phyloP scores from a whole-genome alignment of 208 protist genomes.

The Trypanosoma theileri region DNA sequence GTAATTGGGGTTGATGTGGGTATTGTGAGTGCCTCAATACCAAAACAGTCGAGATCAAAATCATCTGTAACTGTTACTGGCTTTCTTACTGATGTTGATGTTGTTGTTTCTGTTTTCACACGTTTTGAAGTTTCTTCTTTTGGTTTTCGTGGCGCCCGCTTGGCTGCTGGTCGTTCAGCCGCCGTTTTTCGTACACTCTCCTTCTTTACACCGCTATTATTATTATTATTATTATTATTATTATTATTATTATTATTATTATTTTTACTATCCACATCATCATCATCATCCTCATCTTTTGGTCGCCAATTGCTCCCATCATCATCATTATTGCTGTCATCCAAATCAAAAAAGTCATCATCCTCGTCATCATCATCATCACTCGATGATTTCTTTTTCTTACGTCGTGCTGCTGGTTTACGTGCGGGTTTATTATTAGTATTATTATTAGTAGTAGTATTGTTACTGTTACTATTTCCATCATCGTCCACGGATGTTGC shows the following conservation, averaged over 20 bases:
- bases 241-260: conserved; percentile 2
- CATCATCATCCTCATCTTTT: conserved; percentile 13
- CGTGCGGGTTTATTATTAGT: not conserved
- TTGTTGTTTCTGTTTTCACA: conserved; percentile 27
- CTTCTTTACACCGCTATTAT: not conserved
- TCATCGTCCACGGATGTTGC: not conserved
- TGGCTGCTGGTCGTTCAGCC: conserved; percentile 20
- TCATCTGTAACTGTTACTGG: conserved; percentile 36
- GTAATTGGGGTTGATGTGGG: not conserved
- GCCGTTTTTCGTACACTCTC: conserved; percentile 18
- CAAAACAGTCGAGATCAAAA: conserved; percentile 78
- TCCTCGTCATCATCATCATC: conserved; percentile 37
- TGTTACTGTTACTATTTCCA: conserved; percentile 6
- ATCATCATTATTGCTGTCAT: conserved; percentile 29
- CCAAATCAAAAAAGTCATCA: conserved; percentile 33
- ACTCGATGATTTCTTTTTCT: conserved; percentile 40
- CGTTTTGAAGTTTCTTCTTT: conserved; percentile 15
- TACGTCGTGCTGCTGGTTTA: conserved; percentile 31
- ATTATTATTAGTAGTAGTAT: conserved; percentile 15
- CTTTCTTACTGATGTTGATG: not conserved
- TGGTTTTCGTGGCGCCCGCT: conserved; percentile 5
- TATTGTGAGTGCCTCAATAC: conserved; percentile 60
- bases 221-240: conserved; percentile 2
- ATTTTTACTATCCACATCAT: conserved; percentile 5
- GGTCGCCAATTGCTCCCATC: conserved; percentile 37